These are phyloP conservation scores for Aspergillus quadrilineatus DNA, from an alignment of 2,329 filamentous ascomycete species.

Conservation along the genomic window DNA sequence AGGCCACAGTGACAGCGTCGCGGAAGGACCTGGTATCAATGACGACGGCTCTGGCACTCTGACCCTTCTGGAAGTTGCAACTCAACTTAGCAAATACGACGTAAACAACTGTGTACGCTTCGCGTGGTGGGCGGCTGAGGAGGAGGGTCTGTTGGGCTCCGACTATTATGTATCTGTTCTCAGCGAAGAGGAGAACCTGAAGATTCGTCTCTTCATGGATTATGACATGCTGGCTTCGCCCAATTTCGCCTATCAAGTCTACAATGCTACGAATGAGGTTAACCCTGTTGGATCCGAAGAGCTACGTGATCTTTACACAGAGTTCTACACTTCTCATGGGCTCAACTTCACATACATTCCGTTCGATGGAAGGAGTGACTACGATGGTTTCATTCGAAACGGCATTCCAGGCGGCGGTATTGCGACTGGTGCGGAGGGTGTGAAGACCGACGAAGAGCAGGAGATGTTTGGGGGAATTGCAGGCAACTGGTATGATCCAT, in stretches of 20 bases:
- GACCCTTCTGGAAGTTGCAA: constrained; percentile 58
- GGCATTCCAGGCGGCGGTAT: constrained; percentile 74
- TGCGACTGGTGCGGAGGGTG: constrained; percentile 72
- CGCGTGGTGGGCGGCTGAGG: constrained; percentile 63
- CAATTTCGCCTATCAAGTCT: constrained; percentile 57
- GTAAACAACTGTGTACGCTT: constrained; percentile 70
- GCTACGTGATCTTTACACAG: constrained; percentile 64
- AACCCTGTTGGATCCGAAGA: constrained; percentile 66
- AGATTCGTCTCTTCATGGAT: constrained; percentile 66
- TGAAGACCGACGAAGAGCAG: constrained; percentile 69
- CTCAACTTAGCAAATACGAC: constrained; percentile 66
- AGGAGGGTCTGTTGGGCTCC: constrained; percentile 61
- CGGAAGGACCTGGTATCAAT: constrained; percentile 68
- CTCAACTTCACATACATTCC: constrained; percentile 69
- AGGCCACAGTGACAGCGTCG: constrained; percentile 61
- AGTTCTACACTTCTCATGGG: constrained; percentile 63
- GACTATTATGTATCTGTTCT: constrained; percentile 55
- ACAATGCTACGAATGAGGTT: constrained; percentile 55
- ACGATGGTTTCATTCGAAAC: constrained; percentile 70
- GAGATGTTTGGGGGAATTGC: constrained; percentile 67
- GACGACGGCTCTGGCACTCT: constrained; percentile 71
- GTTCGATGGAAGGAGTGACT: constrained; percentile 78
- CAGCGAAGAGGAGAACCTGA: constrained; percentile 50
- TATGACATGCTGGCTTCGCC: constrained; percentile 68
- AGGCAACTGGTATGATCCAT: constrained; percentile 55